Percentiles rank a stretch among this genome's conserved stretches.
These are phyloP conservation scores for Bipolaris victoriae DNA, from an alignment of 2,329 filamentous ascomycete genomes.

Conservation along the genomic window DNA sequence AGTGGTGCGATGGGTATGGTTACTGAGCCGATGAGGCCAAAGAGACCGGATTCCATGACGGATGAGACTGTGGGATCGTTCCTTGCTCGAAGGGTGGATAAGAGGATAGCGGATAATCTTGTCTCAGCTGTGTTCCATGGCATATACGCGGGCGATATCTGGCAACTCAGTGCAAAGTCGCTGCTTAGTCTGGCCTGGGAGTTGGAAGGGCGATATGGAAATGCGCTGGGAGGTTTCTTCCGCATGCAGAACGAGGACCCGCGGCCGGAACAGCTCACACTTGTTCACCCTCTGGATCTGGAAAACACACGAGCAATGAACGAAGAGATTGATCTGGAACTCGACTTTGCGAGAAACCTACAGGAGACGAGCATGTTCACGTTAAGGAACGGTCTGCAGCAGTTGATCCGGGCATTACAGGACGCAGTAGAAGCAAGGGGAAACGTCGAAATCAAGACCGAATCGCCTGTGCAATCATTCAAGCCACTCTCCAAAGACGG, in stretches of 20 bases:
- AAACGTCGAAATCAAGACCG: conserved; percentile 50
- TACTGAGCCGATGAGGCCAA: conserved; percentile 45
- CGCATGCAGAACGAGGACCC: conserved; percentile 24
- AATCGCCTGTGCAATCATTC: conserved; percentile 35
- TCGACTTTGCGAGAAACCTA: conserved; percentile 41
- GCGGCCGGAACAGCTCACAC: conserved; percentile 1
- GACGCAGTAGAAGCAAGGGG: conserved; percentile 45
- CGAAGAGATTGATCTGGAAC: conserved; percentile 45
- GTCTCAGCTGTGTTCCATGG: conserved; percentile 80
- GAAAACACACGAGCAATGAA: conserved; percentile 36
- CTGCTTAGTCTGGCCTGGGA: conserved; percentile 60
- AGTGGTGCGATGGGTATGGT: conserved; percentile 52
- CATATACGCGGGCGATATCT: conserved; percentile 89
- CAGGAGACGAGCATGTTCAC: conserved; percentile 50
- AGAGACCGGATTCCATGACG: conserved; percentile 46
- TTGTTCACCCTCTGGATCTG: conserved; percentile 33
- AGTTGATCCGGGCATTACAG: conserved; percentile 48
- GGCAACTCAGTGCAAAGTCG: conserved; percentile 75
- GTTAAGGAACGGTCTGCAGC: conserved; percentile 53
- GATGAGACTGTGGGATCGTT: conserved; percentile 79
- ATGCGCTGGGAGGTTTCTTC: conserved; percentile 29
- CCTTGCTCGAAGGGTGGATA: conserved; percentile 61
- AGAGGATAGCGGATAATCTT: conserved; percentile 70
- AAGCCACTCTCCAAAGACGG: conserved; percentile 18
- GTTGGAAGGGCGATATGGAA: conserved; percentile 55